Evolutionary conservation across 176 grass and related monocot species (phyloP), one percentile per base, ranked within the genome.

Genomic region (Carex pumila): DNA sequence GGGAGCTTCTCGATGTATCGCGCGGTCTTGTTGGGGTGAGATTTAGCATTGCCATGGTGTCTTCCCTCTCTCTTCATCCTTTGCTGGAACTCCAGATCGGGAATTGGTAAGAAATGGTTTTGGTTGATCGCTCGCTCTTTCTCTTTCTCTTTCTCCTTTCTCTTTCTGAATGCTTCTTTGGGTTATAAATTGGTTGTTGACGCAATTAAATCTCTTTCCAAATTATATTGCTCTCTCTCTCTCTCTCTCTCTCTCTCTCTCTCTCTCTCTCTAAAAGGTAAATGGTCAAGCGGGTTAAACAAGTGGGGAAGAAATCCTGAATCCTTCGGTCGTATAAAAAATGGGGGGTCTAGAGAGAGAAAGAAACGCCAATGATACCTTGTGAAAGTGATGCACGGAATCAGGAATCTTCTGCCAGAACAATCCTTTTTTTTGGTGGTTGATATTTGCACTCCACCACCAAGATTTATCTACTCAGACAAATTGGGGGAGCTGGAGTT

Each of bases 51-150:
- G 61, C 91, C 93, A 80, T 90, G 92, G 88, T 97, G 92, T 81
- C 85, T 87, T 5, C 94, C 94, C 29, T 94, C 94, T 84, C 94
- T 94, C 94, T 94, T 94, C 94, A 97, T 97, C 61, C 70, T 75
- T 31, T 2, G 3, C 7, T 10, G 3, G 9, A 13, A 22, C 29
- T 19, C 43, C 41, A 29, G 37, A 53, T 83, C 52, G 32, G 19
- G 77, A 29, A 71, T 52, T 71, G 43, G 82, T 61, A 54, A 54
- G 79, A 45, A 29, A 68, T 85, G 22, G 43, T 19, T 18, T 18
- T 43, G 32, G 25, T 79, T 32, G 39, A 31, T 31, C 29, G 47
- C 22, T n/a, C 66, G 79, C 45, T 49, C 70, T 86, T 62, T 63
- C 45, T 84, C 67, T 29, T 11, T 81, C 57, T 81, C 17, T 62